phyloP scores from a whole-genome alignment of 495 filamentous ascomycete species.

The Trichoderma asperelloides region DNA sequence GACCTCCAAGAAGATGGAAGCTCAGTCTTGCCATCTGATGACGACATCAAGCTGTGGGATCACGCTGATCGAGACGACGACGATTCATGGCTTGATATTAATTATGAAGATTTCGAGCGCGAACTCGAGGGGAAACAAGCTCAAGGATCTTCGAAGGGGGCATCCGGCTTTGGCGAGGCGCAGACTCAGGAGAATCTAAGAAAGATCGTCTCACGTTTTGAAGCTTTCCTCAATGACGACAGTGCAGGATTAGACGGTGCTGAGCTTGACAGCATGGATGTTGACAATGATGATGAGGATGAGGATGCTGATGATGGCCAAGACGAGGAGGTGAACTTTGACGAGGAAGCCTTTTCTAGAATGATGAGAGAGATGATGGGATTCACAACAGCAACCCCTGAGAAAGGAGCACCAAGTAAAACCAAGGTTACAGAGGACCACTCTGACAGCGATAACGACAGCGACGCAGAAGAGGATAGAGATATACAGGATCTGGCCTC shows the following conservation, averaged over 20 bases:
- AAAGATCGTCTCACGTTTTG: slow-evolving; percentile 84
- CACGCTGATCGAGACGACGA: slow-evolving; percentile 54
- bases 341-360: slow-evolving; percentile 72
- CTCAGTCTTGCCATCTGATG: slow-evolving; percentile 56
- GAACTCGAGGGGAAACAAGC: slow-evolving; percentile 47
- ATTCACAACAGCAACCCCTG: slow-evolving; percentile 39
- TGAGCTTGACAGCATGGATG: slow-evolving; percentile 66
- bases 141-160: slow-evolving; percentile 15
- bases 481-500: slow-evolving; percentile 64
- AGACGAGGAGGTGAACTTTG: slow-evolving; percentile 68
- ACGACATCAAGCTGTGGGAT: slow-evolving; percentile 65
- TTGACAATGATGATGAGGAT: slow-evolving; percentile 49
- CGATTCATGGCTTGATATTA: slow-evolving; percentile 90
- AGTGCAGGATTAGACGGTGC: slow-evolving; percentile 69
- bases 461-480: slow-evolving; percentile 46
- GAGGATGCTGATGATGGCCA: slow-evolving; percentile 44
- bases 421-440: slow-evolving; percentile 23
- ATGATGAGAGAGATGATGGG: slow-evolving; percentile 98
- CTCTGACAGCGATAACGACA: slow-evolving; percentile 25
- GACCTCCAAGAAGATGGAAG: slow-evolving; percentile 54
- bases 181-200: slow-evolving; percentile 72
- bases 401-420: background rate
- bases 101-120: slow-evolving; percentile 77
- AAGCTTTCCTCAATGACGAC: slow-evolving; percentile 88
- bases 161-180: slow-evolving; percentile 62